Evolutionary conservation across 768 basidiomycete species (phyloP).

Genomic region (Tricholoma hemisulphureum): DNA sequence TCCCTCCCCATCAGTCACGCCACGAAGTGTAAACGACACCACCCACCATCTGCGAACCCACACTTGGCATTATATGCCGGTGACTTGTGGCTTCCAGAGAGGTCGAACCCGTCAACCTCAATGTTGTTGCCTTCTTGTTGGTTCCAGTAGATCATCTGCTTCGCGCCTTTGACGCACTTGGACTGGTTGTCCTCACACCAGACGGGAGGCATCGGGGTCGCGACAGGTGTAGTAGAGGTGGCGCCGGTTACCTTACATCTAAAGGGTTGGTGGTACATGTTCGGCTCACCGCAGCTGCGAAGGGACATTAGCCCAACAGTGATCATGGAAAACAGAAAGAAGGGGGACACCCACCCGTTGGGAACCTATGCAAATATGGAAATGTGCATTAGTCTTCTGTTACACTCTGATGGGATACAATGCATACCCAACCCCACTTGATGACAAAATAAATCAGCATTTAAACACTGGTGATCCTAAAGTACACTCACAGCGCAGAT

Average conservation of each 20-base stretch:
- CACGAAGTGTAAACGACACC: neutral
- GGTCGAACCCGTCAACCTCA: slow-evolving; percentile 39
- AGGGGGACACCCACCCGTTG: slow-evolving; percentile 32
- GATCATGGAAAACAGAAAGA: too few relatives aligned
- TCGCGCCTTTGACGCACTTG: slow-evolving; percentile 46
- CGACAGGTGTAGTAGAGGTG: slow-evolving; percentile 38
- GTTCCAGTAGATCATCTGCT: slow-evolving; percentile 59
- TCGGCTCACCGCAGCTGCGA: slow-evolving; percentile 49
- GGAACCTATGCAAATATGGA: slow-evolving; percentile 27
- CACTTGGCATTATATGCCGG: slow-evolving; percentile 50
- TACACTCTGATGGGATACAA: neutral
- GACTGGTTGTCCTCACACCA: slow-evolving; percentile 51
- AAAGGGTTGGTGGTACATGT: slow-evolving; percentile 50
- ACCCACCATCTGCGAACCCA: slow-evolving; percentile 48
- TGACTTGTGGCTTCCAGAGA: slow-evolving; percentile 37
- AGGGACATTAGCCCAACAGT: neutral
- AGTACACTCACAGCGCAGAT: slow-evolving; percentile 45
- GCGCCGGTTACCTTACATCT: slow-evolving; percentile 49
- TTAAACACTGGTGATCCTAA: slow-evolving; percentile 1
- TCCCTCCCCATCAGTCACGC: slow-evolving; percentile 5
- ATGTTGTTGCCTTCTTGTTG: slow-evolving; percentile 50
- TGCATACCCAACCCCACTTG: slow-evolving; percentile 55
- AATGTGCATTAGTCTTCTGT: neutral
- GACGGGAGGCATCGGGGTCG: slow-evolving; percentile 41
- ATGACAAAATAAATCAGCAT: neutral